Evolutionary conservation across 768 basidiomycete genomes (phyloP).

Genomic region (Collybiopsis luxurians): DNA sequence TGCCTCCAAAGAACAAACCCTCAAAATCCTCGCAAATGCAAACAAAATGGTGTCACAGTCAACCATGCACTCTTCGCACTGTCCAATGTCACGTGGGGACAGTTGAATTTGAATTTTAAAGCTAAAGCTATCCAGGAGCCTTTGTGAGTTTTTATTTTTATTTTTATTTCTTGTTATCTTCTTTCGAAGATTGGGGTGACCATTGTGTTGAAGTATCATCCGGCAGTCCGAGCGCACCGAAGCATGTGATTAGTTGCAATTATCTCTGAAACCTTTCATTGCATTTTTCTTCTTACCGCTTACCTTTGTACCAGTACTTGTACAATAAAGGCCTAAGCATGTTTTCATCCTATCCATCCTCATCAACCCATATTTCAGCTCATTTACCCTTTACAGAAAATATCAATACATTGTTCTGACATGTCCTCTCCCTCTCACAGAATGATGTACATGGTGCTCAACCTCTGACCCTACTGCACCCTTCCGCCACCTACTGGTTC

Average conservation of each 20-base stretch:
- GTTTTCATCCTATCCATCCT: too few relatives aligned
- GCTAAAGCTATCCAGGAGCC: constrained; percentile 25
- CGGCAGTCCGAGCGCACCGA: too few relatives aligned
- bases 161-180: neutral
- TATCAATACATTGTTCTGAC: too few relatives aligned
- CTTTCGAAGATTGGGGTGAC: too few relatives aligned
- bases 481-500: constrained; percentile 53
- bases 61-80: constrained; percentile 59
- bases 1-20: constrained; percentile 31
- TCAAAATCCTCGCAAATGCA: constrained; percentile 55
- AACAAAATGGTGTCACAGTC: constrained; percentile 56
- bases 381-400: too few relatives aligned
- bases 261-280: too few relatives aligned
- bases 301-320: too few relatives aligned
- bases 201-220: too few relatives aligned
- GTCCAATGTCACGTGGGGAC: constrained; percentile 57
- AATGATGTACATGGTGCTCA: constrained; percentile 71
- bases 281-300: too few relatives aligned
- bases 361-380: too few relatives aligned
- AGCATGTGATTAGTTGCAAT: too few relatives aligned
- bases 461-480: constrained; percentile 49
- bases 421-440: constrained; percentile 18
- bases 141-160: constrained; percentile 17
- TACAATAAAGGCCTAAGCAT: too few relatives aligned
- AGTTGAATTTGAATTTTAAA: constrained; percentile 18